Percentiles rank a stretch among this genome's conserved stretches.
These are phyloP conservation scores for Ascochyta fabae DNA, from an alignment of 2,329 filamentous ascomycete species.

Conservation along the genomic window DNA sequence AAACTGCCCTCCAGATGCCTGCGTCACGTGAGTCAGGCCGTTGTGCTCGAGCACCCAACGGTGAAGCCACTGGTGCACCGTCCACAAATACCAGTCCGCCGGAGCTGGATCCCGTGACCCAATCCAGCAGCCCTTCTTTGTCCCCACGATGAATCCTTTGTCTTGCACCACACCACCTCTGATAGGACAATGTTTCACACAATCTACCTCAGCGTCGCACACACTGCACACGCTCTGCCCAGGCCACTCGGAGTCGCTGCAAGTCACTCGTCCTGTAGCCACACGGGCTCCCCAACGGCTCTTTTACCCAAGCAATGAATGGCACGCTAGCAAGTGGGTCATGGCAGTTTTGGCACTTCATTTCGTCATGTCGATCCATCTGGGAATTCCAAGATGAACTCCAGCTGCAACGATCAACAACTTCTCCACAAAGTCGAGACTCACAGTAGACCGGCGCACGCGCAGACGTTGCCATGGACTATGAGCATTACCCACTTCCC, in stretches of 20 bases:
- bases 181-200: not conserved
- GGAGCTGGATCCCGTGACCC: constrained; percentile 9
- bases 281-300: constrained; percentile 9
- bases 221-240: not conserved
- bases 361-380: constrained; percentile 23
- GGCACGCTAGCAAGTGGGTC: constrained; percentile 15
- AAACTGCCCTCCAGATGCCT: not conserved
- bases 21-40: constrained; percentile 6
- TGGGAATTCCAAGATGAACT: not conserved
- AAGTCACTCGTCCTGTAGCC: not conserved
- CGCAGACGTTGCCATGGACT: constrained; percentile 23
- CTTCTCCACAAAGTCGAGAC: constrained; percentile 10
- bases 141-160: not conserved
- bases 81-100: constrained; percentile 12
- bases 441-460: constrained; percentile 1
- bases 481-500: constrained; percentile 23
- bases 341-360: constrained; percentile 18
- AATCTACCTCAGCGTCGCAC: not conserved
- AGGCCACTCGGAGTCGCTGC: not conserved
- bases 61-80: constrained; percentile 3
- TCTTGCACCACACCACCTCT: not conserved
- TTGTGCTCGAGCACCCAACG: constrained; percentile 2
- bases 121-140: not conserved
- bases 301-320: constrained; percentile 5
- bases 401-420: not conserved